phyloP scores from a whole-genome alignment of 768 basidiomycete species.

The Serendipita sp. region DNA sequence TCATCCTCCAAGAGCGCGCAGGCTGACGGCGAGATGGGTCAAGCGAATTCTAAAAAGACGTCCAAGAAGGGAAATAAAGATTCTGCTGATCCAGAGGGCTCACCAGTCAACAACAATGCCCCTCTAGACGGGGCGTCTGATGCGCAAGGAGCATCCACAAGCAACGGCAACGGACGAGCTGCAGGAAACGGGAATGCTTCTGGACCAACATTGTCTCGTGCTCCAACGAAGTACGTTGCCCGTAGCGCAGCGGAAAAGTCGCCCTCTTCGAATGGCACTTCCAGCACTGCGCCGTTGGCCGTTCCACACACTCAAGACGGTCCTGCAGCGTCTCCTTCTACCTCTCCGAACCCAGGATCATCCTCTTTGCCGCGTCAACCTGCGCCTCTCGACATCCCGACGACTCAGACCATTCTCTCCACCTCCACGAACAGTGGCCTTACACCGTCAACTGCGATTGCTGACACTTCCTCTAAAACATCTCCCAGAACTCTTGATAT shows the following conservation, averaged over 20 bases:
- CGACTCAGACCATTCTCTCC: conserved; percentile 73
- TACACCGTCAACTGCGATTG: conserved; percentile 20
- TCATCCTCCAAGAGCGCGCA: not conserved
- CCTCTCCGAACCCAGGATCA: conserved; percentile 8
- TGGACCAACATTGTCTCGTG: not conserved
- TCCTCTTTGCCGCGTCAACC: conserved; percentile 10
- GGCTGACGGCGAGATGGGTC: not conserved
- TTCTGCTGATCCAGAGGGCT: conserved; percentile 4
- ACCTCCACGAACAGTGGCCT: conserved; percentile 28
- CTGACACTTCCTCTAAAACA: conserved; percentile 16
- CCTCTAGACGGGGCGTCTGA: not conserved
- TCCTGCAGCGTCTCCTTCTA: conserved; percentile 9
- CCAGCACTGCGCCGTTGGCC: conserved; percentile 4
- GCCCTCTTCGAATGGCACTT: not conserved
- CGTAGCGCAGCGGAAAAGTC: not conserved
- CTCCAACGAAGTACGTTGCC: conserved; percentile 4
- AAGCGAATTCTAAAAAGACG: conserved; percentile 2
- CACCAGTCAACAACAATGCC: not conserved
- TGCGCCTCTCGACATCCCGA: conserved; percentile 58
- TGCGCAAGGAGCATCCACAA: conserved; percentile 1
- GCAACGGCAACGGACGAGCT: not conserved
- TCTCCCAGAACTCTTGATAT: conserved; percentile 64
- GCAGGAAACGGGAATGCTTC: conserved; percentile 5
- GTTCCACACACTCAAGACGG: not conserved
- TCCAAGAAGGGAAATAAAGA: conserved; percentile 5